These are phyloP conservation scores for Pyricularia grisea DNA, from an alignment of 2,329 filamentous ascomycete species.

Conservation along the genomic window DNA sequence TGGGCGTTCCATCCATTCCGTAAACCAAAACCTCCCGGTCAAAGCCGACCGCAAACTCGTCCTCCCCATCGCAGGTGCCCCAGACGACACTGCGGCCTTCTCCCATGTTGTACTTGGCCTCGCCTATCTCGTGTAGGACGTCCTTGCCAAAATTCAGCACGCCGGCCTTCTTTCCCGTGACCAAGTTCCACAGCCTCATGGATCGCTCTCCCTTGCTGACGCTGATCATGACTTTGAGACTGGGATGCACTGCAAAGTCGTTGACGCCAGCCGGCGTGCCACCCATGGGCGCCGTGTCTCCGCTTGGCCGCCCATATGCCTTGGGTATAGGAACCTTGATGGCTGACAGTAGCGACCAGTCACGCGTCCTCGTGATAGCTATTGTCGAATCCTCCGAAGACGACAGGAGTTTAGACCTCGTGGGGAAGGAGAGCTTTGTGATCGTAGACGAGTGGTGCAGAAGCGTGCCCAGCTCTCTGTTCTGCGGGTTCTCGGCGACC, in stretches of 20 bases:
- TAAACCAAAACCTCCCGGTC: conserved; percentile 80
- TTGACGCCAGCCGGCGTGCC: conserved; percentile 83
- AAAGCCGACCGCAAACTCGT: conserved; percentile 83
- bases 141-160: conserved; percentile 76
- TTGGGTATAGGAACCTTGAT: conserved; percentile 87
- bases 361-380: conserved; percentile 74
- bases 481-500: conserved; percentile 70
- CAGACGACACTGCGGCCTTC: conserved; percentile 79
- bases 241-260: conserved; percentile 90
- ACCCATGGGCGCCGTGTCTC: conserved; percentile 78
- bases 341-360: conserved; percentile 79
- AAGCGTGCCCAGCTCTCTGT: conserved; percentile 79
- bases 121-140: conserved; percentile 65
- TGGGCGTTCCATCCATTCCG: conserved; percentile 77
- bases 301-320: conserved; percentile 68
- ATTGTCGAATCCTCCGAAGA: conserved; percentile 86
- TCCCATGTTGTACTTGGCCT: conserved; percentile 66
- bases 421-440: conserved; percentile 72
- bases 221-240: conserved; percentile 92
- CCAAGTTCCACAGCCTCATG: conserved; percentile 93
- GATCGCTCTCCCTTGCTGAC: conserved; percentile 83
- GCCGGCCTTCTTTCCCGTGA: conserved; percentile 91
- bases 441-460: conserved; percentile 80
- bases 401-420: conserved; percentile 79
- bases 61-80: conserved; percentile 58